phyloP scores from a whole-genome alignment of 371 early-diverging fungal species.

The Caulochytrium protostelioides region DNA sequence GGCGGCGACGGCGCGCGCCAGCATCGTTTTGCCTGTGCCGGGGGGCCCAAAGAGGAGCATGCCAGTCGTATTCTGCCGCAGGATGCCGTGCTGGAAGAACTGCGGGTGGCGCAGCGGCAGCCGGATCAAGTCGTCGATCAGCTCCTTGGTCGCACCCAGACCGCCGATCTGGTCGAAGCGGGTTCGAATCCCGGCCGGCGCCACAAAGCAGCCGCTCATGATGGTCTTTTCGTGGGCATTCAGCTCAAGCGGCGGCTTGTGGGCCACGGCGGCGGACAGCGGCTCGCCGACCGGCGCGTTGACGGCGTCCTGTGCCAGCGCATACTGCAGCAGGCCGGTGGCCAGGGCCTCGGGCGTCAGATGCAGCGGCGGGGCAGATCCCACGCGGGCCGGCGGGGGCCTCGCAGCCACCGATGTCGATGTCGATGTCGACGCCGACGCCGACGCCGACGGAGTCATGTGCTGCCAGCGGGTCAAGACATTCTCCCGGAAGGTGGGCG shows the following conservation, averaged over 20 bases:
- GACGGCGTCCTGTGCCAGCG: conserved; percentile 1
- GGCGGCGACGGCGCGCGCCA: conserved; percentile 90
- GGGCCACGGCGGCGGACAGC: conserved; percentile 4
- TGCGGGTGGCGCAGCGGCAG: conserved; percentile 7
- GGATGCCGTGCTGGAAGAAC: conserved; percentile 2
- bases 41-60: conserved; percentile 92
- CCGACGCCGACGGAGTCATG: no score
- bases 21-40: conserved; percentile 88
- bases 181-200: conserved; percentile 2
- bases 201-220: conserved; percentile 5
- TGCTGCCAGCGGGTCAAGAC: no score
- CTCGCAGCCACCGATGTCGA: no score
- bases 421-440: no score
- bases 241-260: conserved; percentile 4
- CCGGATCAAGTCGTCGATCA: conserved; percentile 9
- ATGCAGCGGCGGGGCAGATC: no score
- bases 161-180: conserved; percentile 8
- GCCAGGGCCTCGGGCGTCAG: no score
- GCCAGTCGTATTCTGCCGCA: conserved; percentile 24
- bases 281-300: neutral
- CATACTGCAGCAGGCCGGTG: no score
- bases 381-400: no score
- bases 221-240: conserved; percentile 5
- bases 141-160: conserved; percentile 6
- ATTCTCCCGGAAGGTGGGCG: no score